Percentiles rank a stretch among this genome's conserved stretches.
Conservation (phyloP, 805 yeast species). For the Isabelozyma rhagii region DNA sequence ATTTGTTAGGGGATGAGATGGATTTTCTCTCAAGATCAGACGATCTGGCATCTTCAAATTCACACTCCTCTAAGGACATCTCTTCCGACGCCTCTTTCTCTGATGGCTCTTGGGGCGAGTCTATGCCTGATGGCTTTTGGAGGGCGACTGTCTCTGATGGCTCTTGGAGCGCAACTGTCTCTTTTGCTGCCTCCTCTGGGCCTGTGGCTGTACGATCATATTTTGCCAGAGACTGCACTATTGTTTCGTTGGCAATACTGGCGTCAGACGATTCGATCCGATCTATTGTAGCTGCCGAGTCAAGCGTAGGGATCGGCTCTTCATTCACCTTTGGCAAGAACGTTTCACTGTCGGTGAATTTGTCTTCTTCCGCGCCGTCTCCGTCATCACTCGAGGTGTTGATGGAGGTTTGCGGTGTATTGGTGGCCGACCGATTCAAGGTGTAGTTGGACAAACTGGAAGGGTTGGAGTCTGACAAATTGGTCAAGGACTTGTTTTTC, state of each 20-base stretch:
- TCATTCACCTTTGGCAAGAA: background rate
- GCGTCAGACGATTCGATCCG: background rate
- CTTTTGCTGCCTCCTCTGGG: too few relatives aligned
- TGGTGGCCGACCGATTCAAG: conserved; percentile 19
- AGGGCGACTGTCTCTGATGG: too few relatives aligned
- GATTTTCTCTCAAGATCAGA: too few relatives aligned
- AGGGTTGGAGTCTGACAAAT: conserved; percentile 14
- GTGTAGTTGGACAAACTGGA: conserved; percentile 20
- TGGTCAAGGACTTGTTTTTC: background rate
- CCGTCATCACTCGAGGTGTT: conserved; percentile 5
- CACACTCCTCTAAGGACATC: too few relatives aligned
- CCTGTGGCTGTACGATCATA: too few relatives aligned
- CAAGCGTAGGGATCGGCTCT: background rate
- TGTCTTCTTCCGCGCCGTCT: conserved; percentile 3
- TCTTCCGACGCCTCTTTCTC: too few relatives aligned
- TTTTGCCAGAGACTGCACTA: too few relatives aligned
- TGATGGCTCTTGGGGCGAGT: too few relatives aligned
- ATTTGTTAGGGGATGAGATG: too few relatives aligned
- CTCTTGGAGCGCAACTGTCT: too few relatives aligned
- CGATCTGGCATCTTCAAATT: too few relatives aligned
- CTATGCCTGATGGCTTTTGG: too few relatives aligned
- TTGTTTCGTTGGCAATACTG: background rate
- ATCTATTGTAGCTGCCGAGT: background rate
- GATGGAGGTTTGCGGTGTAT: conserved; percentile 32
- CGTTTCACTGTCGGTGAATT: background rate